A percentile compares a stretch with the other conserved stretches of the same genome.
Conservation (phyloP, 805 yeast genomes). For the Pichia eremophila region DNA sequence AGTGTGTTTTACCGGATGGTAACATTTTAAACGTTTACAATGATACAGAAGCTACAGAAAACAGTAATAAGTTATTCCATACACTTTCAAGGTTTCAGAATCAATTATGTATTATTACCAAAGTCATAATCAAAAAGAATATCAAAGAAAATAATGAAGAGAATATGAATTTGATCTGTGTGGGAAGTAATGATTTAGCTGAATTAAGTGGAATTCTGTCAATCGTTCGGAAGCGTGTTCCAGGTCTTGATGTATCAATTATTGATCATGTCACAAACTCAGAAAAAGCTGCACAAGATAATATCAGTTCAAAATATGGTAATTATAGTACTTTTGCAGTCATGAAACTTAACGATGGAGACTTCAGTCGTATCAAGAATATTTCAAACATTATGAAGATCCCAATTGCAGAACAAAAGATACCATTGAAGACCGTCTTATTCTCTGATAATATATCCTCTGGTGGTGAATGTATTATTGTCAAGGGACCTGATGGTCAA, state of each 20-base stretch:
- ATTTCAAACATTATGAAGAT: neutral
- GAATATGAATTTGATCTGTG: conserved; percentile 7
- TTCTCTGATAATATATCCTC: neutral
- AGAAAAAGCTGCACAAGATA: neutral
- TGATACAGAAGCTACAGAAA: neutral
- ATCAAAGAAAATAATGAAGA: neutral
- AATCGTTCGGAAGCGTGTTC: neutral
- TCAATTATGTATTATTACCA: conserved; percentile 15
- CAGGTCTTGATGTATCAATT: conserved; percentile 3
- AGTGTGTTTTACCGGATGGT: conserved; percentile 24
- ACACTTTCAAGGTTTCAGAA: conserved; percentile 10
- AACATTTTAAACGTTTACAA: conserved; percentile 6
- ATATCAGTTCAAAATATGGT: neutral
- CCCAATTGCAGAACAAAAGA: neutral
- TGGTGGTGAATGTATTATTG: neutral
- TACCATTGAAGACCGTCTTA: neutral
- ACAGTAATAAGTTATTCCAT: conserved; percentile 7
- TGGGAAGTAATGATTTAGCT: conserved; percentile 13
- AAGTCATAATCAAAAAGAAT: neutral
- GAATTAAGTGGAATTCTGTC: conserved; percentile 8
- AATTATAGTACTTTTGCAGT: neutral
- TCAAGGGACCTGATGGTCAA: neutral
- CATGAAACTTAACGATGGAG: neutral
- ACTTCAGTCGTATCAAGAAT: neutral
- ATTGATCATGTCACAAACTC: conserved; percentile 6